Evolutionary conservation across 768 basidiomycete genomes (phyloP).

Genomic region (Albatrellus ellisii): DNA sequence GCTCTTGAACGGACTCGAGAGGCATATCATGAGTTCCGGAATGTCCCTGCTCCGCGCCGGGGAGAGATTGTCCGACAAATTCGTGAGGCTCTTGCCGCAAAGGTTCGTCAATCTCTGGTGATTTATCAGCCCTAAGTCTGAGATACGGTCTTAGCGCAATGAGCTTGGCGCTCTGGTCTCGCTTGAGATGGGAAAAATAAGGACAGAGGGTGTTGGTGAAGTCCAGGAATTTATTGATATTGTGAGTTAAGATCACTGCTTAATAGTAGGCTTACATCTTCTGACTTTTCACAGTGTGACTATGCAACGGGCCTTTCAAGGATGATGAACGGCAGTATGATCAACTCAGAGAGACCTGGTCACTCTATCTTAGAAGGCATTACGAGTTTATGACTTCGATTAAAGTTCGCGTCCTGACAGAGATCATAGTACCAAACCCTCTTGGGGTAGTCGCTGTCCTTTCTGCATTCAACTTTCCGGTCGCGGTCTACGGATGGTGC

Average conservation of each 20-base stretch:
- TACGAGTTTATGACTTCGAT: neutral
- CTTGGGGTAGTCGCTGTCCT: constrained; percentile 60
- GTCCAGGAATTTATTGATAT: constrained; percentile 95
- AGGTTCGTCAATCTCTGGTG: no score
- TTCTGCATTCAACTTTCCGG: constrained; percentile 94
- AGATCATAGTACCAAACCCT: constrained; percentile 73
- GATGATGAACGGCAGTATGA: constrained; percentile 86
- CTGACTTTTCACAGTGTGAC: constrained; percentile 52
- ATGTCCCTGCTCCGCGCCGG: constrained; percentile 73
- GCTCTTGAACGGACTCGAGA: constrained; percentile 59
- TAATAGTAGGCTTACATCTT: neutral
- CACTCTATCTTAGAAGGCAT: constrained; percentile 84
- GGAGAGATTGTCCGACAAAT: constrained; percentile 87
- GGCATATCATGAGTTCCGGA: constrained; percentile 59
- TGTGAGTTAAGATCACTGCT: constrained; percentile 31
- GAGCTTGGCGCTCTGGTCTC: constrained; percentile 74
- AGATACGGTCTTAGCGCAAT: constrained; percentile 39
- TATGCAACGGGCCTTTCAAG: constrained; percentile 88
- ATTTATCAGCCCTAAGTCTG: no score
- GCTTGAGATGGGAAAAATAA: constrained; percentile 87
- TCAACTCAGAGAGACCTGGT: constrained; percentile 82
- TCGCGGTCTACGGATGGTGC: constrained; percentile 86
- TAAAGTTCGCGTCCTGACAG: neutral
- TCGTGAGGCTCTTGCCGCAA: constrained; percentile 63
- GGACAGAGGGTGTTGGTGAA: constrained; percentile 82